phyloP scores from a whole-genome alignment of 345 rosid genomes.

The Populus nigra region DNA sequence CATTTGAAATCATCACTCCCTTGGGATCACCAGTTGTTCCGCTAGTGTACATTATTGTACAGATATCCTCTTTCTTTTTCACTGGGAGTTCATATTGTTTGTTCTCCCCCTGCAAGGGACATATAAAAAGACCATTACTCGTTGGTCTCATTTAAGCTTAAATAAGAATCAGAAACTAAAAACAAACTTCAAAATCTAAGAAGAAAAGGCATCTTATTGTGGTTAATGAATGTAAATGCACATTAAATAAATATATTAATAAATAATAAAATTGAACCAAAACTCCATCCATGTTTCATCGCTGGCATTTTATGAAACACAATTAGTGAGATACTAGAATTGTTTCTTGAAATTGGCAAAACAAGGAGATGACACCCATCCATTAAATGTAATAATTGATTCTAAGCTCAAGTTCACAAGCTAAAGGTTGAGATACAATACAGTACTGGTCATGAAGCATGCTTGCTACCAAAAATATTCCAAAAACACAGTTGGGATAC shows the following conservation, averaged over 20 bases:
- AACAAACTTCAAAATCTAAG: neutral
- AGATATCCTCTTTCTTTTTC: conserved; percentile 70
- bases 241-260: neutral
- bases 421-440: neutral
- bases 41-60: conserved; percentile 97
- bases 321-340: neutral
- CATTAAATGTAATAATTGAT: neutral
- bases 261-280: neutral
- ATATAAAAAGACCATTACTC: conserved; percentile 11
- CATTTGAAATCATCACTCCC: conserved; percentile 93
- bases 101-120: conserved; percentile 54
- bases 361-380: conserved; percentile 1
- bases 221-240: neutral
- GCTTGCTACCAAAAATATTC: neutral
- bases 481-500: neutral
- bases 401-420: neutral
- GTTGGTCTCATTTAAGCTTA: neutral
- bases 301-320: neutral
- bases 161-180: neutral
- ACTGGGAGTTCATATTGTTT: conserved; percentile 75
- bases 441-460: neutral
- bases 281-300: neutral
- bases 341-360: neutral
- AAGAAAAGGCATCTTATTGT: neutral
- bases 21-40: conserved; percentile 99